These are phyloP conservation scores for Uromyces viciae-fabae DNA, from an alignment of 1,284 basidiomycete species.

Conservation along the genomic window DNA sequence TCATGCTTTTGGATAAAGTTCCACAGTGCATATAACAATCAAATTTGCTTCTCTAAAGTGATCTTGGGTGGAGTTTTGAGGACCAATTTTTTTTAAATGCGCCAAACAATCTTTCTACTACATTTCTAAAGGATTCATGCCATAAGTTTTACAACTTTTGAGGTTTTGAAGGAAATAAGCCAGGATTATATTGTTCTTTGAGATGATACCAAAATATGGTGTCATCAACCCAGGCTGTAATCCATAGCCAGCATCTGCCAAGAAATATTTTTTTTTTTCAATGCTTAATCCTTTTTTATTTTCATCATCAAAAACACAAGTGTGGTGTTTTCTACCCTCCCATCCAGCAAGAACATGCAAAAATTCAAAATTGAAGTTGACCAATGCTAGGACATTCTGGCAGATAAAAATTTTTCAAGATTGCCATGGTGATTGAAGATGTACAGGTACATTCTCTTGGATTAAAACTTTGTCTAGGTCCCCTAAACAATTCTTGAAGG, in stretches of 20 bases:
- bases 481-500: background rate
- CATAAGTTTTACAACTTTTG: background rate
- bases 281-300: background rate
- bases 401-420: too few species aligned
- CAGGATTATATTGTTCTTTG: slow-evolving; percentile 52
- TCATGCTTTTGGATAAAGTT: too few species aligned
- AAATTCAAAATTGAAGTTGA: background rate
- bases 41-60: too few species aligned
- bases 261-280: background rate
- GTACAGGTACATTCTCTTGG: background rate
- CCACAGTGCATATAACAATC: too few species aligned
- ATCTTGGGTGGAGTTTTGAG: too few species aligned
- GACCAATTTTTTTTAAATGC: too few species aligned
- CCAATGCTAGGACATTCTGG: background rate
- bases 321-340: background rate
- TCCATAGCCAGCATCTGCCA: background rate
- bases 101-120: background rate
- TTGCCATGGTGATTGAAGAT: background rate
- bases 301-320: background rate
- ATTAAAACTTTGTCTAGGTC: background rate
- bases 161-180: background rate
- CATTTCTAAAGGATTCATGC: background rate
- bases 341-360: background rate
- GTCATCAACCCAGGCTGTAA: slow-evolving; percentile 44
- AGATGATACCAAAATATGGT: slow-evolving; percentile 57